Evolutionary conservation across 352 stramenopile species (phyloP).

Genomic region (Globisporangium perplexum): DNA sequence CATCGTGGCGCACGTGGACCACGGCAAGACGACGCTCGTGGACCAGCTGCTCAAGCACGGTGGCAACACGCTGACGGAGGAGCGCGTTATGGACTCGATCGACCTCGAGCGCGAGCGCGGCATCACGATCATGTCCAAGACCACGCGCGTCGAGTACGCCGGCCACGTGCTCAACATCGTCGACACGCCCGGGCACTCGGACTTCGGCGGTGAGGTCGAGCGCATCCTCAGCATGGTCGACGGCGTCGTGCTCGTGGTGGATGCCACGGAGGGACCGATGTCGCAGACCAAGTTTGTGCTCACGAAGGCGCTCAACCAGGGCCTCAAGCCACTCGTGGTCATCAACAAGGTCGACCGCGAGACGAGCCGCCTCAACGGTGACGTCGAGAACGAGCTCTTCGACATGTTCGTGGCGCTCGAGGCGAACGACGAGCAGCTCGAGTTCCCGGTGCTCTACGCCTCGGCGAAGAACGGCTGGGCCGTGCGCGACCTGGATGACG

Average conservation of each 20-base stretch:
- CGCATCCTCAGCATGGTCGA: conserved; percentile 97
- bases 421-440: conserved; percentile 93
- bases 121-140: conserved; percentile 99
- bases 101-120: conserved; percentile 97
- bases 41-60: conserved; percentile 97
- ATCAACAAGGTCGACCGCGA: conserved; percentile 98
- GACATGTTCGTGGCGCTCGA: conserved; percentile 96
- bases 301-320: conserved; percentile 91
- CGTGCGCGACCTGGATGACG: conserved; percentile 84
- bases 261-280: conserved; percentile 96
- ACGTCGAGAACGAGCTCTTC: conserved; percentile 97
- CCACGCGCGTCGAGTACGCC: conserved; percentile 93
- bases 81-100: conserved; percentile 98
- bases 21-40: conserved; percentile 98
- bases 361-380: conserved; percentile 86
- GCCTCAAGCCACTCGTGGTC: conserved; percentile 94
- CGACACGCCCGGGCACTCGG: conserved; percentile 97
- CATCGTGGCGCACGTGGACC: conserved; percentile 96
- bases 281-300: conserved; percentile 99
- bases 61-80: conserved; percentile 79
- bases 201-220: conserved; percentile 98
- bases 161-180: conserved; percentile 96
- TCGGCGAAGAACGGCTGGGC: conserved; percentile 95
- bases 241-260: conserved; percentile 96
- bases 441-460: conserved; percentile 96